These are phyloP conservation scores for Suhomyces kilbournensis DNA, from an alignment of 805 yeast genomes.

Conservation along the genomic window DNA sequence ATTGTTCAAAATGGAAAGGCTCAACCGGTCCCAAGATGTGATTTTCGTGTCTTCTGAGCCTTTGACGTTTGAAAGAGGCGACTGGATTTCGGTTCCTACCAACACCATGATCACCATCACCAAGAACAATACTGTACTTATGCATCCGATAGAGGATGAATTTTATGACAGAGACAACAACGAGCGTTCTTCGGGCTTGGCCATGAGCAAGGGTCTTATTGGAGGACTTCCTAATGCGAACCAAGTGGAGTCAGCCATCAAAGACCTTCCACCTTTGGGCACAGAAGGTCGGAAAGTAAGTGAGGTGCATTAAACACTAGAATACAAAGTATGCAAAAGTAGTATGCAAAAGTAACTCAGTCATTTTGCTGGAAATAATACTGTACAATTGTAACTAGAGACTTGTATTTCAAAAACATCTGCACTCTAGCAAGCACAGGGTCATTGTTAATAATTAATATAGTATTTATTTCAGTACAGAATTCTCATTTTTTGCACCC, in stretches of 20 bases:
- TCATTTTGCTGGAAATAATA: too few relatives aligned
- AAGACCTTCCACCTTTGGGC: slow-evolving; percentile 34
- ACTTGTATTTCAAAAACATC: too few relatives aligned
- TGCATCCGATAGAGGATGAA: slow-evolving; percentile 91
- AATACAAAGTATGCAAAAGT: too few relatives aligned
- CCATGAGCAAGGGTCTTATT: slow-evolving; percentile 88
- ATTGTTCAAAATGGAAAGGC: slow-evolving; percentile 88
- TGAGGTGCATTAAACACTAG: slow-evolving; percentile 7
- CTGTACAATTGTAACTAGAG: too few relatives aligned
- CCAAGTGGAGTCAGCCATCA: slow-evolving; percentile 17
- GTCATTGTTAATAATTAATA: too few relatives aligned
- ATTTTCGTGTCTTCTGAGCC: slow-evolving; percentile 98
- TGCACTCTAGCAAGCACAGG: too few relatives aligned
- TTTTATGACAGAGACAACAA: slow-evolving; percentile 71
- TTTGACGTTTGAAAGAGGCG: slow-evolving; percentile 91
- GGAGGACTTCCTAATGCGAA: slow-evolving; percentile 71
- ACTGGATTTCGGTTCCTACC: slow-evolving; percentile 96
- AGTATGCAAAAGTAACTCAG: too few relatives aligned
- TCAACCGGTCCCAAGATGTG: slow-evolving; percentile 89
- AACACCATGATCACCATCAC: slow-evolving; percentile 80
- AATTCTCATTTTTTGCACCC: too few relatives aligned
- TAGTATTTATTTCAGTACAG: too few relatives aligned
- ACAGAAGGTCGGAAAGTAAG: slow-evolving; percentile 32
- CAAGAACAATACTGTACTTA: slow-evolving; percentile 72
- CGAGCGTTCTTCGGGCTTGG: slow-evolving; percentile 73